These are phyloP conservation scores for Phylloporus sp. DNA, from an alignment of 768 basidiomycete species.

Conservation along the genomic window DNA sequence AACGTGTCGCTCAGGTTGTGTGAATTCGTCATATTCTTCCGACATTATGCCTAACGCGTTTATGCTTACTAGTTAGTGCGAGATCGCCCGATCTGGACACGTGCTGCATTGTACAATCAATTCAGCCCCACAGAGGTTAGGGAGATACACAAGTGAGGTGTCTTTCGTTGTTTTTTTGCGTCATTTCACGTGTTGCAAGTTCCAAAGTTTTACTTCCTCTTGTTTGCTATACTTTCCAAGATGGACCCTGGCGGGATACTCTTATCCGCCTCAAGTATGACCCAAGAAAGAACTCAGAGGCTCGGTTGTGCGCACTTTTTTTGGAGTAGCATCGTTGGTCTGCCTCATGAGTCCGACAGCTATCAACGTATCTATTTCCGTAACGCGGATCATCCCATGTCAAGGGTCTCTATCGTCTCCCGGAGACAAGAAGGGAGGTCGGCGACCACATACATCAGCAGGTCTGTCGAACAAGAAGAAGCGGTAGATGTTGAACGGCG, in stretches of 20 bases:
- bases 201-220: constrained; percentile 78
- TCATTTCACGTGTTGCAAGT: constrained; percentile 37
- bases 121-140: constrained; percentile 62
- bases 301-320: constrained; percentile 61
- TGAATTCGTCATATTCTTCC: background rate
- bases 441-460: constrained; percentile 19
- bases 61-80: constrained; percentile 53
- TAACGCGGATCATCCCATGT: constrained; percentile 77
- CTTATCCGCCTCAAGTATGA: constrained; percentile 86
- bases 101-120: constrained; percentile 81
- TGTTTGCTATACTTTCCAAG: constrained; percentile 83
- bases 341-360: constrained; percentile 38
- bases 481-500: constrained; percentile 29
- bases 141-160: constrained; percentile 67
- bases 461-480: constrained; percentile 33
- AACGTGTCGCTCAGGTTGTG: constrained; percentile 49
- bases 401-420: constrained; percentile 68
- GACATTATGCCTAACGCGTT: constrained; percentile 7
- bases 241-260: constrained; percentile 92
- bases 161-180: background rate
- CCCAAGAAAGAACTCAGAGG: constrained; percentile 66
- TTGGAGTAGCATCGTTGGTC: background rate
- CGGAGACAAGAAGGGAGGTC: constrained; percentile 49
- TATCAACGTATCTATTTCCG: constrained; percentile 92
- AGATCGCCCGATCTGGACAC: constrained; percentile 83